Base-by-base conservation (phyloP, 2,329 filamentous ascomycete species). In the Trichoderma sp. region DNA sequence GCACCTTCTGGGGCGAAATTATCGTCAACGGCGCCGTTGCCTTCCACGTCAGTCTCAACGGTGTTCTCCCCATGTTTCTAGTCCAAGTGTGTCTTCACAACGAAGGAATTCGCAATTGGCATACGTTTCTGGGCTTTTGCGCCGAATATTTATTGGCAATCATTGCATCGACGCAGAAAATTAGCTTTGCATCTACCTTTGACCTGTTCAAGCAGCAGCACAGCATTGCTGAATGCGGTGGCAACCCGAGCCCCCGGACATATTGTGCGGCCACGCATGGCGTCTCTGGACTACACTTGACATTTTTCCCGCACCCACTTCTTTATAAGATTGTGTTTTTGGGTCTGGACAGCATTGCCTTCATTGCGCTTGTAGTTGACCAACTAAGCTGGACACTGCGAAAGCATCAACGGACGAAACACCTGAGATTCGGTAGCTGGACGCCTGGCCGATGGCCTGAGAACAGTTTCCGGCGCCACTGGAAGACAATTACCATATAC, bases 51-150 rank as follows among this genome's bases (percentile, higher is more conserved):
- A 83, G 81, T 21, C 82, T 83, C 53, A 85, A 84, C 68, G 83
- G 83, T 4, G 79, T 85, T 5, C 75, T 85, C 29, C 82, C 83
- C 67, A 85, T 85, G 81, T 83, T 85, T 33, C 79, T 85, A 0
- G 78, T 84, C 6, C 83, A 85, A 77, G 77, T 85, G 6, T 84
- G 83, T 74, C 79, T 85, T 41, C 83, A 85, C 74, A 82, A 84
- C 63, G 83, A 85, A 63, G 83, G 83, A 16, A 85, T 85, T 50
- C 82, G 83, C 35, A 85, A 84, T 72, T 85, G 83, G 83, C 83
- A 85, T 56, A 85, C 83, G 1, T 85, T 85, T 67, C 71, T 85
- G 8, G 83, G 83, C n/a, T 85, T 85, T 79, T 80, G 82, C 21
- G 81, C 82, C 71, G 83, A 85, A 71, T 85, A 85, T 65, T 64